phyloP scores from a whole-genome alignment of 2,329 filamentous ascomycete genomes.

The Lasiodiplodia gonubiensis region DNA sequence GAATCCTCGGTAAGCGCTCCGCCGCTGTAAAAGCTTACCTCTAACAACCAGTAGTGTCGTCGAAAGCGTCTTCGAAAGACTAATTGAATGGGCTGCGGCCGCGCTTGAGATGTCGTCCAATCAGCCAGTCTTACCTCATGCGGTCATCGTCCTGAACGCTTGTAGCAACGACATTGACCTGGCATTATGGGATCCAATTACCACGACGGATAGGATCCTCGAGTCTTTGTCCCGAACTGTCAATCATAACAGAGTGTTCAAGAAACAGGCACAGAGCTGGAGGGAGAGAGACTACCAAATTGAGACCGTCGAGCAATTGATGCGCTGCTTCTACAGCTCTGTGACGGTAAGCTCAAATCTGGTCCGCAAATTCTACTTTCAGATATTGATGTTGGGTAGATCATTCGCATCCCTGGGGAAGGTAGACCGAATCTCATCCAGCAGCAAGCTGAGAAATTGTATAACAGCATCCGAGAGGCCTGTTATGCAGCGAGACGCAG shows the following conservation, averaged over 20 bases:
- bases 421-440: slow-evolving; percentile 56
- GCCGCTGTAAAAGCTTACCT: too few species aligned
- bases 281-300: slow-evolving; percentile 47
- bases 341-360: slow-evolving; percentile 38
- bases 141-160: slow-evolving; percentile 60
- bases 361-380: slow-evolving; percentile 7
- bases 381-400: slow-evolving; percentile 15
- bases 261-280: not conserved
- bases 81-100: slow-evolving; percentile 59
- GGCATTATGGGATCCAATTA: slow-evolving; percentile 51
- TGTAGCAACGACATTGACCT: slow-evolving; percentile 48
- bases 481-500: slow-evolving; percentile 46
- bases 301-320: slow-evolving; percentile 53
- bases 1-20: slow-evolving; percentile 41
- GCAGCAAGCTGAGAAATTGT: slow-evolving; percentile 55
- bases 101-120: slow-evolving; percentile 61
- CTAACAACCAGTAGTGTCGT: slow-evolving; percentile 41
- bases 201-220: slow-evolving; percentile 49
- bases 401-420: slow-evolving; percentile 54
- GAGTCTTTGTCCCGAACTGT: slow-evolving; percentile 44
- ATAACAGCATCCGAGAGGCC: slow-evolving; percentile 49
- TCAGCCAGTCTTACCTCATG: slow-evolving; percentile 61
- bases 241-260: slow-evolving; percentile 30
- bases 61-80: slow-evolving; percentile 50
- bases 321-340: slow-evolving; percentile 59